A percentile compares a stretch with the other conserved stretches of the same genome.
phyloP scores from a whole-genome alignment of 768 basidiomycete genomes.

The Crassisporium funariophilum region DNA sequence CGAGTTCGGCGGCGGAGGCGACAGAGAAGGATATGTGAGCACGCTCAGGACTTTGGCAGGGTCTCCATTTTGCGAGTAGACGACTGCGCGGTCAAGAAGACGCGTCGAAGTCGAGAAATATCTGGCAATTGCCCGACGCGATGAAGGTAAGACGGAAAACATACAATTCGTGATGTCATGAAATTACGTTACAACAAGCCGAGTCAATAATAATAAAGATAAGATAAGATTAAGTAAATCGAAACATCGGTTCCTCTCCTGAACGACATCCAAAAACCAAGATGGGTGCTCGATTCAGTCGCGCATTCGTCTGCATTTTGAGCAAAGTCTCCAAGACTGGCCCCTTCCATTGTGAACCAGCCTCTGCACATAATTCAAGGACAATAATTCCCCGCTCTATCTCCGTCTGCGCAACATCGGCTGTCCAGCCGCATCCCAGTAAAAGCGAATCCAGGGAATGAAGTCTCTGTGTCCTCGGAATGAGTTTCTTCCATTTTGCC shows the following conservation, averaged over 20 bases:
- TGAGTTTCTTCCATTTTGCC: slow-evolving; percentile 30
- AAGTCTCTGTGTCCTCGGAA: slow-evolving; percentile 36
- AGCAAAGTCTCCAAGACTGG: too few species aligned
- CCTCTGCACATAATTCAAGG: background rate
- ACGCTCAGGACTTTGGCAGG: slow-evolving; percentile 61
- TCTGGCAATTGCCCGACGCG: slow-evolving; percentile 7
- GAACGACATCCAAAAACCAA: slow-evolving; percentile 6
- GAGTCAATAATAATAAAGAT: background rate
- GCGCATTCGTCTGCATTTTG: too few species aligned
- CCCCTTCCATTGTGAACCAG: too few species aligned
- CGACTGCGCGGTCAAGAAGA: slow-evolving; percentile 58
- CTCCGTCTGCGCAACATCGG: slow-evolving; percentile 10
- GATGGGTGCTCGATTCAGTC: background rate
- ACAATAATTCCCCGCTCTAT: slow-evolving; percentile 37
- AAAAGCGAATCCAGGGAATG: slow-evolving; percentile 49
- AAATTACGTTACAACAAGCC: background rate
- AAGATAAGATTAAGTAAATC: background rate
- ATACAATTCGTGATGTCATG: slow-evolving; percentile 15
- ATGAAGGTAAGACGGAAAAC: slow-evolving; percentile 22
- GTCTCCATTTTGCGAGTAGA: slow-evolving; percentile 62
- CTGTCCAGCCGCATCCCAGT: slow-evolving; percentile 47
- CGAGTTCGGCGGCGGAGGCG: slow-evolving; percentile 55
- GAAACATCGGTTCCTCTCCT: background rate
- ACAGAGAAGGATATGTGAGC: slow-evolving; percentile 51
- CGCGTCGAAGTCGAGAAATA: slow-evolving; percentile 32